A percentile compares a stretch with the other conserved stretches of the same genome.
Evolutionary conservation across 73 alveolate genomes (phyloP).

Genomic region (Tetrahymena elliotti): DNA sequence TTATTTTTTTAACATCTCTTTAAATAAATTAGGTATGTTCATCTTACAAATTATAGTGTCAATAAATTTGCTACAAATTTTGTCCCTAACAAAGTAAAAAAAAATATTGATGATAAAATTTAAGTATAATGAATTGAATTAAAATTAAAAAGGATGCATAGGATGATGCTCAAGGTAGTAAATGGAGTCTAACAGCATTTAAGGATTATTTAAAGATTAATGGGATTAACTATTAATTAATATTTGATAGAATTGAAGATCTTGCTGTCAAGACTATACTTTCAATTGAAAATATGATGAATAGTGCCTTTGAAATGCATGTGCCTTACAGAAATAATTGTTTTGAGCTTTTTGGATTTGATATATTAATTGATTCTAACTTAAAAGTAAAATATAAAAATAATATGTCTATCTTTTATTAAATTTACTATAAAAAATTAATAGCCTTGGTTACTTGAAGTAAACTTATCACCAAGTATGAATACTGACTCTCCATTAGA

Average conservation of each 20-base stretch:
- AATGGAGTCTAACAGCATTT: constrained; percentile 62
- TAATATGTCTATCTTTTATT: no score
- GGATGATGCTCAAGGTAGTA: constrained; percentile 71
- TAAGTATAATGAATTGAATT: no score
- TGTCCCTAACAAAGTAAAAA: constrained; percentile 49
- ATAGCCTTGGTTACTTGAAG: constrained; percentile 77
- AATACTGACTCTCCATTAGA: constrained; percentile 59
- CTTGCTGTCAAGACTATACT: constrained; percentile 73
- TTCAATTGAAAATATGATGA: constrained; percentile 59
- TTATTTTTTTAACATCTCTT: not conserved
- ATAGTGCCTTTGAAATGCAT: constrained; percentile 62
- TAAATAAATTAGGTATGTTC: constrained; percentile 58
- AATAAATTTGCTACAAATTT: constrained; percentile 78
- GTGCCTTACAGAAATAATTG: constrained; percentile 69
- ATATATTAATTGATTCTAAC: constrained; percentile 54
- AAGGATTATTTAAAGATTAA: constrained; percentile 28
- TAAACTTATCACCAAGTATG: constrained; percentile 67
- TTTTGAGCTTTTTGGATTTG: constrained; percentile 78
- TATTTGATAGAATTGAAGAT: constrained; percentile 64
- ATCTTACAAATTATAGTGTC: constrained; percentile 81
- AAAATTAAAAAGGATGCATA: constrained; percentile 26
- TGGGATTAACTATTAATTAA: constrained; percentile 22
- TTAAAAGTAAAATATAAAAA: constrained; percentile 1
- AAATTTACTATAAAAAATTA: not conserved
- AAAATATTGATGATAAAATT: no score